phyloP scores from a whole-genome alignment of 129 eudicot species.

The Helichrysum umbraculigerum region DNA sequence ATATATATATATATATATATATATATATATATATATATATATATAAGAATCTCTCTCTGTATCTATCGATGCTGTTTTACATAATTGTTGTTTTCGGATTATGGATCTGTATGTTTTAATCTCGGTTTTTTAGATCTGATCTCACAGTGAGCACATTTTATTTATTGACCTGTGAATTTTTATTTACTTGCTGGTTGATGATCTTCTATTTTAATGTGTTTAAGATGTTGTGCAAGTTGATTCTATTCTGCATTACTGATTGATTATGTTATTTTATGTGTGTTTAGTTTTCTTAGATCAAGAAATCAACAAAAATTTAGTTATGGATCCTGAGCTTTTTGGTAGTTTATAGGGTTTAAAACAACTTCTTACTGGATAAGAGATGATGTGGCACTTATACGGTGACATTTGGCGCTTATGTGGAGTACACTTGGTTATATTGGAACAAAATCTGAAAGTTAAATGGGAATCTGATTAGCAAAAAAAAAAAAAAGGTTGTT shows the following conservation, averaged over 20 bases:
- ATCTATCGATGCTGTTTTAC: not conserved
- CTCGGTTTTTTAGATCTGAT: slow-evolving; percentile 15
- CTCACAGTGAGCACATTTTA: not conserved
- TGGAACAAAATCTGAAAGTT: not conserved
- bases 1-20: too few species aligned
- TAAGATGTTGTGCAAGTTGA: not conserved
- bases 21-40: too few species aligned
- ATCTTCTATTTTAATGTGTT: not conserved
- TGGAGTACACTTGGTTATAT: not conserved
- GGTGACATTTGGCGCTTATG: too few species aligned
- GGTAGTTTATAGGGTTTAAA: not conserved
- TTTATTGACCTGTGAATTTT: not conserved
- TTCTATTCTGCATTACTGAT: not conserved
- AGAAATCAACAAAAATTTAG: not conserved
- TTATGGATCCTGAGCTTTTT: not conserved
- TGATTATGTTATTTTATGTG: not conserved
- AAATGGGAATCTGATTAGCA: not conserved
- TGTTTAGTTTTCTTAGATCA: slow-evolving; percentile 13
- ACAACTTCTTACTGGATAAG: not conserved
- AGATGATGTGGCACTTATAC: not conserved
- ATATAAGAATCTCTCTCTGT: not conserved
- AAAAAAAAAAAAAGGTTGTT: not conserved
- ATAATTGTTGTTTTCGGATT: not conserved
- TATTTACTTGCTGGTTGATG: not conserved
- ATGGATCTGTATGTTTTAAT: not conserved